Evolutionary conservation across 257 asterid species (phyloP).

Genomic region (Fraxinus quadrangulata): DNA sequence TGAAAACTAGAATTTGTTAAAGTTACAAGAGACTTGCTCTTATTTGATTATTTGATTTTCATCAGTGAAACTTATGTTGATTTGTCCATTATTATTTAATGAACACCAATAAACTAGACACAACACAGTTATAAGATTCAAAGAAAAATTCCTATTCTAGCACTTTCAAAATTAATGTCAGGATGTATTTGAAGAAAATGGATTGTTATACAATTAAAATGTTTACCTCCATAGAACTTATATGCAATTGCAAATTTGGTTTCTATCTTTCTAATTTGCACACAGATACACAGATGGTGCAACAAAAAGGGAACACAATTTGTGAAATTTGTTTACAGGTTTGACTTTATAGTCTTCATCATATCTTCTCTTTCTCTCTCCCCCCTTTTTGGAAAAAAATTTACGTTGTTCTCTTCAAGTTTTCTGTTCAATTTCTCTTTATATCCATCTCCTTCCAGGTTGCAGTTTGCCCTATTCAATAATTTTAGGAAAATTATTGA

Average conservation of each 20-base stretch:
- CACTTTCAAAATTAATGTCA: constrained; percentile 27
- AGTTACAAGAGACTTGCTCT: no score
- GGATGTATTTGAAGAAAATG: constrained; percentile 93
- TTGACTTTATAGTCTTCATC: constrained; percentile 5
- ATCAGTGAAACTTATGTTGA: no score
- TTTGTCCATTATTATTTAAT: no score
- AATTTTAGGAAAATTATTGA: not conserved
- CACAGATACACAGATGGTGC: constrained; percentile 99
- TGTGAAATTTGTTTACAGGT: constrained; percentile 97
- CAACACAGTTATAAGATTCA: not conserved
- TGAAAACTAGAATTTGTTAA: no score
- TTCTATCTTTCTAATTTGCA: not conserved
- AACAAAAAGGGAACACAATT: constrained; percentile 77
- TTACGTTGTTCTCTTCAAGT: not conserved
- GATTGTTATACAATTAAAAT: constrained; percentile 57
- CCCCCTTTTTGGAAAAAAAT: not conserved
- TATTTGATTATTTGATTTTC: no score
- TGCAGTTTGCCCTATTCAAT: no score
- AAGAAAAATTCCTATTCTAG: constrained; percentile 8
- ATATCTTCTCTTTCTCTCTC: not conserved
- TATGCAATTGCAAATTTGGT: constrained; percentile 33
- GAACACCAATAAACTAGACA: no score
- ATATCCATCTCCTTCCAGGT: no score
- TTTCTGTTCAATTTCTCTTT: not conserved
- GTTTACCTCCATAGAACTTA: constrained; percentile 74